A percentile compares a stretch with the other conserved stretches of the same genome.
Conservation (phyloP, 192 early-diverging fungal genomes). For the Coemansia sp. region DNA sequence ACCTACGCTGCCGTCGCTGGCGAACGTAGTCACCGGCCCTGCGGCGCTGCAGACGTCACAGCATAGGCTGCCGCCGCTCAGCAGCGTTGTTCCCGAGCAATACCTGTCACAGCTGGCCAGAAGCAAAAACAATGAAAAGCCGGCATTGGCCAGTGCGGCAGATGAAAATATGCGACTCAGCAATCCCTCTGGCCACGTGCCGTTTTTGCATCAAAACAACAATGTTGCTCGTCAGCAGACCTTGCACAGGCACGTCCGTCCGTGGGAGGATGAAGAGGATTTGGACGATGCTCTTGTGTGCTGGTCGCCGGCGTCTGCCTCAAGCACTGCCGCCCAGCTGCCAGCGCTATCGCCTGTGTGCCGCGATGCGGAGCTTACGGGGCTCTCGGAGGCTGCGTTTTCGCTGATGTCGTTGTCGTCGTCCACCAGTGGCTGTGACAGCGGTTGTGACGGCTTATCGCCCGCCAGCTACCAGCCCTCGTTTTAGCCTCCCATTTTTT, state of each 20-base stretch:
- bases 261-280: constrained; percentile 37
- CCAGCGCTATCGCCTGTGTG: background rate
- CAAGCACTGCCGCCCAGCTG: background rate
- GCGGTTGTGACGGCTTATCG: background rate
- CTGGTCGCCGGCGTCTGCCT: background rate
- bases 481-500: background rate
- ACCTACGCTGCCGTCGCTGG: constrained; percentile 5
- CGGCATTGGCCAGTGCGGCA: constrained; percentile 7
- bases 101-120: constrained; percentile 7
- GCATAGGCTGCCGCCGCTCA: constrained; percentile 42
- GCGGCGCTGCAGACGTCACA: background rate
- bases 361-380: constrained; percentile 10
- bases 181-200: constrained; percentile 18
- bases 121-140: background rate
- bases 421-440: background rate
- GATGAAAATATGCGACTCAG: background rate
- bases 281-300: constrained; percentile 4
- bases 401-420: constrained; percentile 55
- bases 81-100: constrained; percentile 44
- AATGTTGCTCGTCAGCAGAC: background rate
- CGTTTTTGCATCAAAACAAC: background rate
- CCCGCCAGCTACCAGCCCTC: background rate
- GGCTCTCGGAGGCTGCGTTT: constrained; percentile 50
- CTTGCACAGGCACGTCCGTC: constrained; percentile 29
- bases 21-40: background rate